phyloP scores from a whole-genome alignment of 2,329 filamentous ascomycete genomes.

The Ceratocystis harringtonii region DNA sequence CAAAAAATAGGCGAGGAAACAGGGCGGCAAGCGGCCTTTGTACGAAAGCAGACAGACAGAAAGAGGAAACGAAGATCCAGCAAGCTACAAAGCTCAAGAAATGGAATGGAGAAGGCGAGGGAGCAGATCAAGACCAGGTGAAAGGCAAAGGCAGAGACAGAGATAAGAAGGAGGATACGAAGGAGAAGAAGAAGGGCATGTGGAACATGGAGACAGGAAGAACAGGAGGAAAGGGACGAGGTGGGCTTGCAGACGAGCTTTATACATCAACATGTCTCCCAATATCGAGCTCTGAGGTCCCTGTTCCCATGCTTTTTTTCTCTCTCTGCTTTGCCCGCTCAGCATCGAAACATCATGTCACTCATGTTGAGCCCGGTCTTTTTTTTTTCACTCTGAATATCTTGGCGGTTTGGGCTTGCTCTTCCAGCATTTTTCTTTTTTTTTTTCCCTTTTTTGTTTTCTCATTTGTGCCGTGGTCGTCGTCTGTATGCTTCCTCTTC shows the following conservation, averaged over 20 bases:
- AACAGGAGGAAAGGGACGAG: not conserved
- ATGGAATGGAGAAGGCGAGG: constrained; percentile 2
- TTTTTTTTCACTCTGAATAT: not conserved
- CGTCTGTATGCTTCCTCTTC: not conserved
- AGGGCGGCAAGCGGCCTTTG: not conserved
- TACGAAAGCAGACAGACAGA: not conserved
- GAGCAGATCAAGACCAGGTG: not conserved
- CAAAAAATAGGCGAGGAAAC: not conserved
- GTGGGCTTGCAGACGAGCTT: not conserved
- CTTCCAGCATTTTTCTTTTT: not conserved
- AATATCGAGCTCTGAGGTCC: not conserved
- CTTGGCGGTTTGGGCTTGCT: not conserved
- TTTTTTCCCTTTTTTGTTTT: not conserved
- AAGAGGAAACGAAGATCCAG: not conserved
- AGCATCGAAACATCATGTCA: not conserved
- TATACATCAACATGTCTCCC: not conserved
- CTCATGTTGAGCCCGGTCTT: not conserved
- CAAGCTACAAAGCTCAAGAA: not conserved
- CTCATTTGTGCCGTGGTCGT: not conserved
- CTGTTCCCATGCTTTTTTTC: not conserved
- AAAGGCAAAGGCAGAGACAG: not conserved
- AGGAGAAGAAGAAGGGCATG: not conserved
- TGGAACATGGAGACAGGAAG: not conserved
- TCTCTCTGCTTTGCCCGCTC: not conserved
- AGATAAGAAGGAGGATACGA: not conserved